Conservation (phyloP, 2,329 filamentous ascomycete species). For the Neospermospora avenae region DNA sequence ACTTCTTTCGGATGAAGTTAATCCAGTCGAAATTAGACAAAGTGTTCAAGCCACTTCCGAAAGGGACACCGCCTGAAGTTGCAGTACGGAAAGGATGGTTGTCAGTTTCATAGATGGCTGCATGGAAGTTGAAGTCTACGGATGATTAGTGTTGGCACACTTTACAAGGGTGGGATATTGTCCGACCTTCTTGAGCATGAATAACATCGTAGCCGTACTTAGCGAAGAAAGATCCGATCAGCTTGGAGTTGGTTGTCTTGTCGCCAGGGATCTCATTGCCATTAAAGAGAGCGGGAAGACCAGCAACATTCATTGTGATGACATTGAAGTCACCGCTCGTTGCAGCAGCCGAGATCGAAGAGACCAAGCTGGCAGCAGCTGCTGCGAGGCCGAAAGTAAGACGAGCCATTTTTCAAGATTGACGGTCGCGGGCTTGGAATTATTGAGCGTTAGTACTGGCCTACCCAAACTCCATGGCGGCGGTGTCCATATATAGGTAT, state of each 20-base stretch:
- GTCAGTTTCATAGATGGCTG: constrained; percentile 58
- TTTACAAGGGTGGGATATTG: not conserved
- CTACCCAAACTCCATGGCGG: not conserved
- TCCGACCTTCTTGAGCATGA: constrained; percentile 55
- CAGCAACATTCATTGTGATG: constrained; percentile 58
- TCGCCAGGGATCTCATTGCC: constrained; percentile 59
- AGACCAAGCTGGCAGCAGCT: constrained; percentile 12
- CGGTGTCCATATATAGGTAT: not conserved
- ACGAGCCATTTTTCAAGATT: constrained; percentile 13
- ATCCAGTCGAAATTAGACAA: constrained; percentile 56
- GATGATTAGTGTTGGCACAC: not conserved
- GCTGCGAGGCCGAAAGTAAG: constrained; percentile 16
- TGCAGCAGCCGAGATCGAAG: constrained; percentile 23
- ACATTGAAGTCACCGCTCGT: constrained; percentile 46
- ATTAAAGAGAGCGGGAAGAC: constrained; percentile 54
- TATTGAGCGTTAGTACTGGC: not conserved
- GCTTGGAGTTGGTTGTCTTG: constrained; percentile 54
- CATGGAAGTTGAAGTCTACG: constrained; percentile 62
- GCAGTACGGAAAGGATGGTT: constrained; percentile 57
- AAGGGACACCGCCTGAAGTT: constrained; percentile 60
- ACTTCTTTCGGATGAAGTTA: constrained; percentile 55
- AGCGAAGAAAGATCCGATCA: constrained; percentile 55
- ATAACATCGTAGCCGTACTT: constrained; percentile 59
- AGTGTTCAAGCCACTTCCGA: constrained; percentile 64
- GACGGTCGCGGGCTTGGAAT: not conserved